Conservation (phyloP, 2,329 filamentous ascomycete genomes). For the Colletotrichum trifolii region DNA sequence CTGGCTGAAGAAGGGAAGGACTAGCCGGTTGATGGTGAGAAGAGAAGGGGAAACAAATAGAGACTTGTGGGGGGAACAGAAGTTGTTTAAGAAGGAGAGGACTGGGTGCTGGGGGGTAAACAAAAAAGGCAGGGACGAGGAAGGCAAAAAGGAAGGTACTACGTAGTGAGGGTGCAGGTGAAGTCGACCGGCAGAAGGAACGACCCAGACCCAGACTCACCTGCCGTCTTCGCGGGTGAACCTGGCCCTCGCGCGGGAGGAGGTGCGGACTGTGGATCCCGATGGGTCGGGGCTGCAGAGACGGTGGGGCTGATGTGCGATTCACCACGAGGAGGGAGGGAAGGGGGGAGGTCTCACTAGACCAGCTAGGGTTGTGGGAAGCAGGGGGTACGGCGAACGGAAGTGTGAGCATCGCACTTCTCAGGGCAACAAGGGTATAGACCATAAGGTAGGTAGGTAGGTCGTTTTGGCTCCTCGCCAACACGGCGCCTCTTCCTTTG, state of each 20-base stretch:
- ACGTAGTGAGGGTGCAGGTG: slow-evolving; percentile 1
- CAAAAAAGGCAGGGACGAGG: slow-evolving; percentile 21
- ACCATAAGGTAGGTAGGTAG: too few relatives aligned
- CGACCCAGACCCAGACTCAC: slow-evolving; percentile 8
- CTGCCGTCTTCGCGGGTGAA: slow-evolving; percentile 13
- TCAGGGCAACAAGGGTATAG: too few relatives aligned
- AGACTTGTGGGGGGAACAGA: slow-evolving; percentile 29
- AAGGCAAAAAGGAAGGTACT: slow-evolving; percentile 15
- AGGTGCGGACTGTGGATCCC: slow-evolving; percentile 25
- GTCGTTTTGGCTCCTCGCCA: too few relatives aligned
- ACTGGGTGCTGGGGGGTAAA: slow-evolving; percentile 36
- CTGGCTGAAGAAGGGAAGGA: slow-evolving; percentile 32
- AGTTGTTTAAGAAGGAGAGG: slow-evolving; percentile 37
- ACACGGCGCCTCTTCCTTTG: not conserved
- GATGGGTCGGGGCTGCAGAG: slow-evolving; percentile 23
- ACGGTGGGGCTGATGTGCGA: slow-evolving; percentile 29
- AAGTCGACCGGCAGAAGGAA: slow-evolving; percentile 28
- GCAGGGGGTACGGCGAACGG: not conserved
- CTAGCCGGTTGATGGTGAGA: slow-evolving; percentile 35
- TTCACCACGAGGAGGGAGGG: slow-evolving; percentile 35
- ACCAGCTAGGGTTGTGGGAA: not conserved
- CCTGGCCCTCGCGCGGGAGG: not conserved
- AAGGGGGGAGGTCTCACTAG: slow-evolving; percentile 12
- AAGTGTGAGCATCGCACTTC: too few relatives aligned
- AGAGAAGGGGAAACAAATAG: slow-evolving; percentile 26